Base-by-base conservation (phyloP, 2,329 filamentous ascomycete genomes). In the Penicillium occitanis region DNA sequence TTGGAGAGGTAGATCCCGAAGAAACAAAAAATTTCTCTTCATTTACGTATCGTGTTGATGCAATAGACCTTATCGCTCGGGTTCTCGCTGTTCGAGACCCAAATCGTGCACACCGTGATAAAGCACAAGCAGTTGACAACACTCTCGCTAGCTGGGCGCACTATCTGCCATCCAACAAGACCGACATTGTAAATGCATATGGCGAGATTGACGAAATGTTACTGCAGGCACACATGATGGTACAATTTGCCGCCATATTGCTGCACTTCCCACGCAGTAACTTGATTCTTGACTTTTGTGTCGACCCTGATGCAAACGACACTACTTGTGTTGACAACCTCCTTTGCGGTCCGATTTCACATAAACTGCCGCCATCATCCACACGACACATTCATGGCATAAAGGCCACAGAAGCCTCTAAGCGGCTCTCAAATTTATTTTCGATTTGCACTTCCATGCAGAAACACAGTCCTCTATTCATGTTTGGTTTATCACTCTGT, bases 1-100 rank as follows among this genome's bases (percentile, higher is more conserved):
- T 65, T 8, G 63, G 42, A 19, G 55, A 65, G 28, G 55, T 48
- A 46, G 51, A 59, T 14, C 28, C 44, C 8, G 46, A 50, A 19
- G 63, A 19, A 35, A 64, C 51, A 22, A 53, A 14, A 5, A n/a
- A 14, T n/a, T 25, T 65, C 25, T 93, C 91, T 0, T 93, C 91
- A 0, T 92, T 90, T 73, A 84, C 90, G 1, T 94, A 93, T 75
- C 87, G 90, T 13, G 88, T 95, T 62, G 88, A 91, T 42, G 90
- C 90, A 1, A 86, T 88, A 19, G 85, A 90, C 1, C 92, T 92
- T 69, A 79, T 94, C 0, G 90, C 89, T 10, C 86, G 87, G 68
- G 88, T 93, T 68, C 87, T 94, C 66, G 61, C 69, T 7, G 63
- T 65, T 7, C 25, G 55, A 6, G 63, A 65, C 30, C 63, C 53